These are phyloP conservation scores for Ziziphus jujuba DNA, from an alignment of 306 rosid species.

Conservation along the genomic window DNA sequence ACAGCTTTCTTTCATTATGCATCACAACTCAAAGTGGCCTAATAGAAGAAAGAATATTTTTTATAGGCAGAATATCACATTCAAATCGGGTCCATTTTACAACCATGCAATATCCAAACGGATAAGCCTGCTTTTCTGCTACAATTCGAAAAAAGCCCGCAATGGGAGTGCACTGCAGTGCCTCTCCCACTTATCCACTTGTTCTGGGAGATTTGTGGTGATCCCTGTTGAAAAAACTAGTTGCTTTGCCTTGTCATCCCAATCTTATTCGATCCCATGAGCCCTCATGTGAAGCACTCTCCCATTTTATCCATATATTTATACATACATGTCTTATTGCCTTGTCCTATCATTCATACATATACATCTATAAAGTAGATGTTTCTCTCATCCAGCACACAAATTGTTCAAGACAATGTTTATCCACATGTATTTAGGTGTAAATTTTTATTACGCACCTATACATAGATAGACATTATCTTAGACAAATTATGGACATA, in stretches of 20 bases:
- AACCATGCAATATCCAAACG: background rate
- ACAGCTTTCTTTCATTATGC: constrained; percentile 6
- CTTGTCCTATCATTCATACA: no score
- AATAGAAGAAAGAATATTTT: background rate
- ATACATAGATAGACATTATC: no score
- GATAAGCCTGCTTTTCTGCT: background rate
- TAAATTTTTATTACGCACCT: no score
- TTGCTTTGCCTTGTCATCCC: constrained; percentile 37
- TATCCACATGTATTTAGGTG: no score
- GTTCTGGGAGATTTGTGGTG: constrained; percentile 29
- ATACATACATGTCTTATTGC: no score
- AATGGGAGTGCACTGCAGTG: constrained; percentile 27
- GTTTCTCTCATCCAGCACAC: no score
- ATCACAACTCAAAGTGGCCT: background rate
- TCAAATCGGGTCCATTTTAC: constrained; percentile 1
- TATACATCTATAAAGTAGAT: background rate
- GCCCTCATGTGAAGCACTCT: background rate
- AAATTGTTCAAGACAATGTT: no score
- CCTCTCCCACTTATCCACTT: constrained; percentile 55
- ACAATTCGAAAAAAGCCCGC: no score
- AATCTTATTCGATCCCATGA: constrained; percentile 10
- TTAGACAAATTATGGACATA: no score
- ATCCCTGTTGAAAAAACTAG: constrained; percentile 24
- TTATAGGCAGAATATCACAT: constrained; percentile 8
- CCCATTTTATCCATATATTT: constrained; percentile 33